Evolutionary conservation across 495 filamentous ascomycete genomes (phyloP), one percentile per base, ranked within the genome.

Genomic region (Talaromyces stipitatus): DNA sequence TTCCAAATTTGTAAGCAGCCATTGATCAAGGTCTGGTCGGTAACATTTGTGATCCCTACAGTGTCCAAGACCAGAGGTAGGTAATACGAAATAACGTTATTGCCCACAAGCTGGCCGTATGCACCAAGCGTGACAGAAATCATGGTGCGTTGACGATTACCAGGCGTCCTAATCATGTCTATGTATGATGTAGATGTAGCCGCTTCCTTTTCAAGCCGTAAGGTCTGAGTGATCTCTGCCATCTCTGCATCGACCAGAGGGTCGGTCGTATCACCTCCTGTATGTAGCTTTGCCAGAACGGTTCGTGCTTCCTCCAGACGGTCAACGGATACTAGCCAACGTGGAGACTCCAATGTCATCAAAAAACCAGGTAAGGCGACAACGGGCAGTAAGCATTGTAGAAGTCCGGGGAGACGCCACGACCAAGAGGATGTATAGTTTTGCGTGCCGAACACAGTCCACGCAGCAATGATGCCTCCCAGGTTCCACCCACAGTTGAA

Each of bases 401-500:
- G 66, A 71, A 82, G 55, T 9, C 72, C 68, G 0, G 76, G 75
- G 4, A 77, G 50, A 10, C 78, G 66, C 78, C 78, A 82, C 7
- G 71, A 63, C 78, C 78, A 81, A 43, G 69, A 64, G 28, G 59
- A 71, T 2, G 52, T 18, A 36, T 72, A 66, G 23, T 58, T 63
- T n/a, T 67, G 64, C 0, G 66, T 60, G 1, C 50, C 67, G 24
- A 69, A 70, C 0, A 59, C 61, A 6, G 69, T 50, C 63, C 61
- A 69, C 0, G 61, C 65, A 0, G 66, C 67, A 60, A 70, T 59
- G n/a, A 79, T 69, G 43, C 78, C 79, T 26, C 85, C 85, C 27
- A 80, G 71, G 66, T 85, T 84, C 77, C 79, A 86, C 47, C 80
- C 70, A 47, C 73, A 82, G 72, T 85, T 85, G 67, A 83, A 87